Percentiles rank a stretch among this genome's conserved stretches.
Evolutionary conservation across 1,139 yeast genomes (phyloP).

Genomic region (Scheffersomyces segobiensis): DNA sequence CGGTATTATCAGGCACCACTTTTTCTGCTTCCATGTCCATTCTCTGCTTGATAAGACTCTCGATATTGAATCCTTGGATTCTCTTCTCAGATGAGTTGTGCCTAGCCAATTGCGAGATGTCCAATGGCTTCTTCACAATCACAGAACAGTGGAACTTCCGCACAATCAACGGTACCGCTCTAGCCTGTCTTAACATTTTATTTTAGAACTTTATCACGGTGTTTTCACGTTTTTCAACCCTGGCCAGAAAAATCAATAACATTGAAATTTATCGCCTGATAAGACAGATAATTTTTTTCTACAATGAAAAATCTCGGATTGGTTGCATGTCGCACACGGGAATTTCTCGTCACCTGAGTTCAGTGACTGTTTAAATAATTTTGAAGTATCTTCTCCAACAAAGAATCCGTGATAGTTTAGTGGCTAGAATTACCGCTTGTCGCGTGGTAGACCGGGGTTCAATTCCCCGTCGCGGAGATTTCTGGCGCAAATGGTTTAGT

Average conservation of each 20-base stretch:
- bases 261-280: not conserved
- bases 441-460: conserved; percentile 73
- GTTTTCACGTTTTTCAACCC: not conserved
- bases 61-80: not conserved
- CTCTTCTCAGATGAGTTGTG: not conserved
- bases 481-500: conserved; percentile 14
- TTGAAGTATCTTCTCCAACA: too few relatives aligned
- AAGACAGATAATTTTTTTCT: not conserved
- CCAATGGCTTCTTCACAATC: not conserved
- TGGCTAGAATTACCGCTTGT: conserved; percentile 51
- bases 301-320: not conserved
- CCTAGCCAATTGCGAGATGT: not conserved
- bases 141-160: not conserved
- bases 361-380: too few relatives aligned
- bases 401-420: conserved; percentile 46
- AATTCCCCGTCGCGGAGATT: conserved; percentile 67
- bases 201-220: not conserved
- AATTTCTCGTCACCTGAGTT: not conserved
- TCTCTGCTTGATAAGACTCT: not conserved
- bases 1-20: not conserved
- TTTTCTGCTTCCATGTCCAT: not conserved
- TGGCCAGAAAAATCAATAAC: not conserved
- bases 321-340: not conserved
- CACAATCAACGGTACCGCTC: not conserved
- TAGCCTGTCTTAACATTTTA: not conserved